Base-by-base conservation (phyloP, 2,329 filamentous ascomycete species). In the Trichophyton equinum region DNA sequence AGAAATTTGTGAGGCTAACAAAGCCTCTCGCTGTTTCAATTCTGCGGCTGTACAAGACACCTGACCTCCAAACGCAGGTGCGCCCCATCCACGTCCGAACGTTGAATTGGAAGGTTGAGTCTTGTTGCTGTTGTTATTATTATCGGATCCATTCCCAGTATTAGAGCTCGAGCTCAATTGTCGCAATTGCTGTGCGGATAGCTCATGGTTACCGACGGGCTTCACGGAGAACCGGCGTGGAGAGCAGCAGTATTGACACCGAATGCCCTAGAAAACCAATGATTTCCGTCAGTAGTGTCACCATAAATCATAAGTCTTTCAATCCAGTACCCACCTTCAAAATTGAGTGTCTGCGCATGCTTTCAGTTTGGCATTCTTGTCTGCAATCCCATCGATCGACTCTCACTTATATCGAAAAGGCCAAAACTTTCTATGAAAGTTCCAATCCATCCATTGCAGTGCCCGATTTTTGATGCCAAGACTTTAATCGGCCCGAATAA, bases 1-100 rank as follows among this genome's bases (percentile, higher is more conserved):
- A 20, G 22, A 20, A 25, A 11, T 4, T 20, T 44, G 36, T 4
- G 25, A 22, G 18, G 59, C 18, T 33, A 59, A 11, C 3, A 61
- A 15, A 18, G 20, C 6, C 11, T 63, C 44, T 62, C 63, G 61
- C 60, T 62, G 62, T 49, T 65, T 63, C 59, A 56, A 33, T 62
- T 67, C 64, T 57, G 68, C 64, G 40, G 58, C 42, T 5, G 64
- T 66, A 15, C 64, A 60, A 13, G 59, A 51, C 9, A 49, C 13
- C 20, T 30, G 15, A 27, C 38, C 59, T 8, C 36, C 40, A 27
- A 65, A 63, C 5, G 60, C 33, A 20, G 59, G 57, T 30, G 49
- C 60, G 4, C 57, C 51, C 60, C 61, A 61, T 40, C 63, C 61
- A 44, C 57, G 27, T 8, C 58, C 58, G 40, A 60, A 60, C 42